phyloP scores from a whole-genome alignment of 441 rosid genomes.

The Euphorbia corollata region DNA sequence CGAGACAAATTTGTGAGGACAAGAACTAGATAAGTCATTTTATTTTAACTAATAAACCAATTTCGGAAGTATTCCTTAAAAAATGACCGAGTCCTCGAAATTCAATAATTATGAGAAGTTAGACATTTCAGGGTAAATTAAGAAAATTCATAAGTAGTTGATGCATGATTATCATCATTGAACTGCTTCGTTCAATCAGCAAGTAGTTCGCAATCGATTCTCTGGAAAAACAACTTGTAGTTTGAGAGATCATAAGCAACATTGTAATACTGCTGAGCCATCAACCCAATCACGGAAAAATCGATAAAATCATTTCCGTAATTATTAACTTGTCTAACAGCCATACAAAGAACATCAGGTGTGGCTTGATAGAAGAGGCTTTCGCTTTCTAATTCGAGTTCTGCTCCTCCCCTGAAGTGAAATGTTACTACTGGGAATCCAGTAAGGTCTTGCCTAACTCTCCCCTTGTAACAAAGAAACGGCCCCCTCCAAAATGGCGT shows the following conservation, averaged over 20 bases:
- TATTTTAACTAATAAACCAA: slow-evolving; percentile 6
- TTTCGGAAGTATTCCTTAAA: neutral
- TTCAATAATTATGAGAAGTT: too few species aligned
- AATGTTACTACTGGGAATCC: slow-evolving; percentile 46
- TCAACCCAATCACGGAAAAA: slow-evolving; percentile 30
- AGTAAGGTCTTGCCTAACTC: slow-evolving; percentile 22
- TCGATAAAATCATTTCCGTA: slow-evolving; percentile 10
- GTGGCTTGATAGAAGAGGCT: slow-evolving; percentile 37
- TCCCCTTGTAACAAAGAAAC: slow-evolving; percentile 24
- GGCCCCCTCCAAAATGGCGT: slow-evolving; percentile 4
- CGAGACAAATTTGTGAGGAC: slow-evolving; percentile 45
- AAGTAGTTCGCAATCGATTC: slow-evolving; percentile 46
- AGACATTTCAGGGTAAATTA: too few species aligned
- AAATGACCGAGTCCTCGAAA: neutral
- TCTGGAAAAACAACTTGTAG: slow-evolving; percentile 30
- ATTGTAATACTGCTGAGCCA: slow-evolving; percentile 52
- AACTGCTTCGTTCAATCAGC: slow-evolving; percentile 23
- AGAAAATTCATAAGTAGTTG: too few species aligned
- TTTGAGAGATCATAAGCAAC: slow-evolving; percentile 34
- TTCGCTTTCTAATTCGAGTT: slow-evolving; percentile 30
- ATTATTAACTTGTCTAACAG: slow-evolving; percentile 22
- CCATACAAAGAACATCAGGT: slow-evolving; percentile 33
- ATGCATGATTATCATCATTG: neutral
- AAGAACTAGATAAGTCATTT: slow-evolving; percentile 29
- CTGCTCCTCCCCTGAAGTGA: slow-evolving; percentile 40